Base-by-base conservation (phyloP, 768 basidiomycete species). In the Boletus bicolor region DNA sequence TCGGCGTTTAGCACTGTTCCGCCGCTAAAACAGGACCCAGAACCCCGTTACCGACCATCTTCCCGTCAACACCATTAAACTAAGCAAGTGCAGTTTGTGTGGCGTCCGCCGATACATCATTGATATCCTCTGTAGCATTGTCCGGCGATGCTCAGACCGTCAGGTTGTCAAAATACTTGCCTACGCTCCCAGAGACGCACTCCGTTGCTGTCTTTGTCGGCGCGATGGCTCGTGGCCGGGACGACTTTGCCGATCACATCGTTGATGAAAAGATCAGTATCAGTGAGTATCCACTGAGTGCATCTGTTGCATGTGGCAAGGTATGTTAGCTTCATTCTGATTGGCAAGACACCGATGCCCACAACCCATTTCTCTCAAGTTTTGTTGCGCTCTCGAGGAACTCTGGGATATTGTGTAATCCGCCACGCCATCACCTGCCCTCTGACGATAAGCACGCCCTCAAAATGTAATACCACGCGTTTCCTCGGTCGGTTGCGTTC, bases 231-330 rank as follows among this genome's bases (percentile, higher is more conserved):
- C 80, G 96, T 55, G 96, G 96, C 11, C 85, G 82, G 49, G 97
- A 99, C 63, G 92, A 96, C 75, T 99, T 99, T 76, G 97, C 97
- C 14, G 97, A 99, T 73, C 88, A 83, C 24, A 77, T 90, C 62
- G 90, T 98, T 0, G 97, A 99, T 68, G 87, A 96, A 74, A 99
- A 99, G 76, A 93, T 98, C 64, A 85, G 91, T 59, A 93, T 99
- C 73, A 94, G 91, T 65, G 87, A 97, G 64, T 99, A 95, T 73
- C 82, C 92, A 3, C 75, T 97, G 46, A 95, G 92, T 65, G 94
- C 94, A 26, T 87, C 87, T 50, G 95, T 98, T 28, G 95, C 96
- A 19, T 98, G 96, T 67, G 96, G 96, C 57, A 98, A 98, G 84
- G 95, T 96, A 66, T 63, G 86, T 61, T 11, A 0, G 63, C 26